phyloP scores from a whole-genome alignment of 345 rosid genomes.

The Bruguiera gymnorhiza region DNA sequence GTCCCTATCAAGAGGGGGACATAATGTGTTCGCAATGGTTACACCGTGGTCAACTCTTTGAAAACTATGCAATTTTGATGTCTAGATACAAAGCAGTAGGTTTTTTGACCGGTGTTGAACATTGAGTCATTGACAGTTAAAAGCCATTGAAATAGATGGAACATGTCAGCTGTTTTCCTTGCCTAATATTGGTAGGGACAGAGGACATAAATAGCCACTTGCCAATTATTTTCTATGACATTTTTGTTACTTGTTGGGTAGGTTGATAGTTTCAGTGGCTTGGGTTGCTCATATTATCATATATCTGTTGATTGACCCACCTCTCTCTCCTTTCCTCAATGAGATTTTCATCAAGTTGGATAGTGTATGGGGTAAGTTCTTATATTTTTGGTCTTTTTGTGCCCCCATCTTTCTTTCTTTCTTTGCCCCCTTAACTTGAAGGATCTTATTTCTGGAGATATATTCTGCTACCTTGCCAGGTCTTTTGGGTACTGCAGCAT shows the following conservation, averaged over 20 bases:
- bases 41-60: too few species aligned
- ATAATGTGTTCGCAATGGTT: too few species aligned
- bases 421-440: background rate
- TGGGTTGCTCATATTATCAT: constrained; percentile 94
- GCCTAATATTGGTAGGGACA: too few species aligned
- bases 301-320: constrained; percentile 81
- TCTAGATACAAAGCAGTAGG: too few species aligned
- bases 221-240: background rate
- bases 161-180: too few species aligned
- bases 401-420: background rate
- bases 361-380: constrained; percentile 78
- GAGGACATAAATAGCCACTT: too few species aligned
- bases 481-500: constrained; percentile 92
- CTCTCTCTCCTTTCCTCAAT: constrained; percentile 87
- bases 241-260: constrained; percentile 17
- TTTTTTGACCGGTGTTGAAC: too few species aligned
- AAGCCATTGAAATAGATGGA: too few species aligned
- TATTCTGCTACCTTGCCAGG: constrained; percentile 44
- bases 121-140: too few species aligned
- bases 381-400: background rate
- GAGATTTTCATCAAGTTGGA: constrained; percentile 99
- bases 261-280: constrained; percentile 94
- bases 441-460: constrained; percentile 14
- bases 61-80: too few species aligned
- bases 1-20: background rate